These are phyloP conservation scores for Rhinocladiella mackenziei DNA, from an alignment of 2,329 filamentous ascomycete species.

Conservation along the genomic window DNA sequence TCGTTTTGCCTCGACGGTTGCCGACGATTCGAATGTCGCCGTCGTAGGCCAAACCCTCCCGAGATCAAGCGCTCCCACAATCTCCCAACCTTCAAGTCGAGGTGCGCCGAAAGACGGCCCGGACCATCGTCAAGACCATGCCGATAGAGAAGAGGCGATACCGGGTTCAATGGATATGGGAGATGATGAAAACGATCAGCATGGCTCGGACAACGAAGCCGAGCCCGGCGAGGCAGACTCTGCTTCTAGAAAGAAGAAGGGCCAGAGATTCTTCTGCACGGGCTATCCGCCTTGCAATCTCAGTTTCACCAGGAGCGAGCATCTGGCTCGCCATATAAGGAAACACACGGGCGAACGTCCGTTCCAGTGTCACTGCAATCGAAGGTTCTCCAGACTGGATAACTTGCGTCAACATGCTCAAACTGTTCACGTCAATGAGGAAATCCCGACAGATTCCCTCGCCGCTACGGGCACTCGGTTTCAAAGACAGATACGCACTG, in stretches of 20 bases:
- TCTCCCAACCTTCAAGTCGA: constrained; percentile 13
- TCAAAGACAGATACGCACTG: constrained; percentile 85
- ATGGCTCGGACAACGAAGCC: constrained; percentile 61
- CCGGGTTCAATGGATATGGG: constrained; percentile 26
- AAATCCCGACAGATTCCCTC: constrained; percentile 88
- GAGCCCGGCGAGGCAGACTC: constrained; percentile 60
- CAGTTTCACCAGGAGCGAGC: constrained; percentile 93
- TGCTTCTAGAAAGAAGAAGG: constrained; percentile 90
- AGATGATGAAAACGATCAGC: constrained; percentile 58
- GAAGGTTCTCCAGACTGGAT: constrained; percentile 88
- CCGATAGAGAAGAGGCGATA: constrained; percentile 3
- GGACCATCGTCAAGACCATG: not conserved
- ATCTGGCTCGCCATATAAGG: constrained; percentile 88
- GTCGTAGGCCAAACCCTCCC: constrained; percentile 2
- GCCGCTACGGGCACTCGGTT: constrained; percentile 89
- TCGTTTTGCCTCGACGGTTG: constrained; percentile 9
- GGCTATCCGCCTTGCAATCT: constrained; percentile 90
- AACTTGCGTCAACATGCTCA: constrained; percentile 96
- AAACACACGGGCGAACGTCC: constrained; percentile 97
- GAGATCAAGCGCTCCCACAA: not conserved
- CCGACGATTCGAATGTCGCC: constrained; percentile 6
- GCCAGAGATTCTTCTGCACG: constrained; percentile 91
- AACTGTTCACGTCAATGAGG: constrained; percentile 95
- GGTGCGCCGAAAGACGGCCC: not conserved
- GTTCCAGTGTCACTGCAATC: constrained; percentile 91